These are phyloP conservation scores for Cocos nucifera DNA, from an alignment of 176 grass and related monocot genomes.

Conservation along the genomic window DNA sequence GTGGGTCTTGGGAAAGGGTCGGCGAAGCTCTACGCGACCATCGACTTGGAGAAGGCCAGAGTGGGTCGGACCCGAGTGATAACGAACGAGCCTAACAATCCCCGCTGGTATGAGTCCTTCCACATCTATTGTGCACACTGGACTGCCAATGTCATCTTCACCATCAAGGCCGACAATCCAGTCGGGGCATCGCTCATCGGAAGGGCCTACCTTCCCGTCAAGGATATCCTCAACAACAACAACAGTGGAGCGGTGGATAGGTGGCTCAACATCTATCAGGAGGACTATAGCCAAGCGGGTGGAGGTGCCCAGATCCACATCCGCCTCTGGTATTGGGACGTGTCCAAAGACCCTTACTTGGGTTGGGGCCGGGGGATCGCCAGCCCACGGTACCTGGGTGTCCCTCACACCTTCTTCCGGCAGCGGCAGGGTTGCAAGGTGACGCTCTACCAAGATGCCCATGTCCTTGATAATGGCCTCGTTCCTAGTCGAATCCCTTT, in stretches of 20 bases:
- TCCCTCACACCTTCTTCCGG: conserved; percentile 60
- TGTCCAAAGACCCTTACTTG: conserved; percentile 20
- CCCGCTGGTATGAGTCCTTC: conserved; percentile 63
- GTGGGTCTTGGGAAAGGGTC: background rate
- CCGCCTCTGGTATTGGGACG: conserved; percentile 39
- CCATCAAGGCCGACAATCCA: conserved; percentile 51
- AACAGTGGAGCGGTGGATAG: conserved; percentile 16
- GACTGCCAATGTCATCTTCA: conserved; percentile 63
- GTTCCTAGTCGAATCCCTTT: conserved; percentile 30
- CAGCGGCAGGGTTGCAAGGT: conserved; percentile 45
- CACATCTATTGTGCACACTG: conserved; percentile 76
- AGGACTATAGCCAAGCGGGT: conserved; percentile 25
- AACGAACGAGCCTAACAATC: background rate
- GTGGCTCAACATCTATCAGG: conserved; percentile 50
- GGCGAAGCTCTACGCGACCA: conserved; percentile 61
- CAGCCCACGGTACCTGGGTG: conserved; percentile 17
- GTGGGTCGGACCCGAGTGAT: conserved; percentile 46
- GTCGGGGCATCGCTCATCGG: conserved; percentile 61
- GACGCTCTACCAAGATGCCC: conserved; percentile 71
- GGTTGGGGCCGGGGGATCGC: conserved; percentile 41
- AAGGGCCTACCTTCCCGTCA: conserved; percentile 56
- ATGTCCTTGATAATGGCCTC: conserved; percentile 21
- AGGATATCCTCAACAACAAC: background rate
- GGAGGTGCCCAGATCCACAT: conserved; percentile 51
- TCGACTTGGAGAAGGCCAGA: conserved; percentile 86